Percentiles rank a stretch among this genome's conserved stretches.
Conservation (phyloP, 371 early-diverging fungal genomes). For the Thermomucor indicae-seudaticae region DNA sequence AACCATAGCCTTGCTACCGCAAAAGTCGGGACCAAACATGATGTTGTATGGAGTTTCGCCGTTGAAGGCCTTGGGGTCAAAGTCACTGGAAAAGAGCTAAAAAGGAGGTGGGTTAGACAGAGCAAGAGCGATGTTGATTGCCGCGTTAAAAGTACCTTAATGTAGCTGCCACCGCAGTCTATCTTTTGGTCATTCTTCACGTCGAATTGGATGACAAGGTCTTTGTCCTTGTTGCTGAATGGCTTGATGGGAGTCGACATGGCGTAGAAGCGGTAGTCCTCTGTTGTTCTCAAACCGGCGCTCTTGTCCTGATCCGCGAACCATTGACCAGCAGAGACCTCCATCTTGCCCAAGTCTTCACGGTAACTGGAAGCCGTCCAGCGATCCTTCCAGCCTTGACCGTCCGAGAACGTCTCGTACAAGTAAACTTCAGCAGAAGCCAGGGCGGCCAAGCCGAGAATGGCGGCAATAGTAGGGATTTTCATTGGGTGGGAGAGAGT, state of each 20-base stretch:
- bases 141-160: slow-evolving; percentile 70
- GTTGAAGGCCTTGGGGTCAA: slow-evolving; percentile 71
- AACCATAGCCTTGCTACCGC: slow-evolving; percentile 88
- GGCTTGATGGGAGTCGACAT: slow-evolving; percentile 70
- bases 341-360: slow-evolving; percentile 73
- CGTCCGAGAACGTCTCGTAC: slow-evolving; percentile 81
- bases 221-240: slow-evolving; percentile 73
- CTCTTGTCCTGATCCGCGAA: slow-evolving; percentile 66
- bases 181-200: slow-evolving; percentile 92
- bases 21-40: slow-evolving; percentile 95
- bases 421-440: slow-evolving; percentile 77
- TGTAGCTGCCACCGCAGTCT: slow-evolving; percentile 97
- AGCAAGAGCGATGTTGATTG: no score
- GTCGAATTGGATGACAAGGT: slow-evolving; percentile 91
- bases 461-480: slow-evolving; percentile 50
- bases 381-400: slow-evolving; percentile 59
- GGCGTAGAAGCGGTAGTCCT: slow-evolving; percentile 88
- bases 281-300: slow-evolving; percentile 73
- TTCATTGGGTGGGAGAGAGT: slow-evolving; percentile 36
- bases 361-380: slow-evolving; percentile 73
- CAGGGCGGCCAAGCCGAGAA: slow-evolving; percentile 62
- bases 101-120: no score
- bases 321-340: slow-evolving; percentile 75
- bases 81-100: slow-evolving; percentile 54
- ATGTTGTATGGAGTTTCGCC: slow-evolving; percentile 93